Conservation (phyloP, 1,284 basidiomycete genomes). For the Cutaneotrichosporon mucoides region DNA sequence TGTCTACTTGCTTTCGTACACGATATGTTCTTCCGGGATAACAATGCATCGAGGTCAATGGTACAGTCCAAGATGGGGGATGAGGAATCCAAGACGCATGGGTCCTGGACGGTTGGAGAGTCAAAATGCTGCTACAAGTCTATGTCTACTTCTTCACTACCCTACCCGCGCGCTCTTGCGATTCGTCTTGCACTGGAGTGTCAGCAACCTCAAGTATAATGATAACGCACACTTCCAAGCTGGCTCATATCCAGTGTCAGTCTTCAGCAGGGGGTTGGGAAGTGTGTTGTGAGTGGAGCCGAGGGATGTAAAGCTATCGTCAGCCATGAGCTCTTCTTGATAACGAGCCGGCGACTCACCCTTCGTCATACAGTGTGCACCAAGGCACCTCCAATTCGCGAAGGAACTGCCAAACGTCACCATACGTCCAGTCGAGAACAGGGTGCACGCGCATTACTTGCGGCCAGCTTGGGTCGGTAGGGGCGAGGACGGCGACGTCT, state of each 20-base stretch:
- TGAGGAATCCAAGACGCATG: no score
- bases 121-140: background rate
- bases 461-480: conserved; percentile 86
- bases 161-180: conserved; percentile 13
- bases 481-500: conserved; percentile 65
- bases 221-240: conserved; percentile 36
- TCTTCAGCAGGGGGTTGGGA: conserved; percentile 76
- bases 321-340: background rate
- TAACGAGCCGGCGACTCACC: conserved; percentile 53
- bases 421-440: conserved; percentile 90
- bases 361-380: conserved; percentile 84
- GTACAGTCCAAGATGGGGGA: background rate
- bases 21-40: background rate
- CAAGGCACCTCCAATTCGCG: conserved; percentile 72
- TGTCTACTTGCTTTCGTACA: background rate
- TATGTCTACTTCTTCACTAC: conserved; percentile 2
- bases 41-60: conserved; percentile 12
- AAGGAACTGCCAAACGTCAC: conserved; percentile 84
- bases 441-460: conserved; percentile 87
- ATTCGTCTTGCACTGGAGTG: background rate
- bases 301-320: conserved; percentile 72
- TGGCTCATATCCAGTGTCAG: conserved; percentile 28
- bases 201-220: background rate
- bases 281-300: conserved; percentile 93
- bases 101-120: background rate